These are phyloP conservation scores for Candida coquimbonensis DNA, from an alignment of 805 yeast species.

Conservation along the genomic window DNA sequence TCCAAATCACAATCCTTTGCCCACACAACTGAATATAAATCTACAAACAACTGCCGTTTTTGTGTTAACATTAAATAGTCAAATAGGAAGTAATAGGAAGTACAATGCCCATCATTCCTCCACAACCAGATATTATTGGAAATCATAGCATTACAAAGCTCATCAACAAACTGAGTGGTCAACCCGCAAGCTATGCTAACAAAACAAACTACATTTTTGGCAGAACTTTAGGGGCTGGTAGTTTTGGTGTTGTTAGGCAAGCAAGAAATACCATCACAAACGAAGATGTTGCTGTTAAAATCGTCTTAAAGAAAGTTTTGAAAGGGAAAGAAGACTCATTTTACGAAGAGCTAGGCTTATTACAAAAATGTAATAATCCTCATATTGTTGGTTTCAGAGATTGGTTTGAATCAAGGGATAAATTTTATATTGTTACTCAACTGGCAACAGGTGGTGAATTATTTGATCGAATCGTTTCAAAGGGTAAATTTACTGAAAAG, in stretches of 20 bases:
- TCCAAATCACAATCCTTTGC: too few relatives aligned
- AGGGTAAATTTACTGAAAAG: constrained; percentile 81
- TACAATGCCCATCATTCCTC: constrained; percentile 11
- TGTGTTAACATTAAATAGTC: background rate
- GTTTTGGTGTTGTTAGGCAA: constrained; percentile 85
- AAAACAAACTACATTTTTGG: constrained; percentile 72
- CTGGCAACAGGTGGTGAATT: constrained; percentile 95
- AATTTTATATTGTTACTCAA: constrained; percentile 89
- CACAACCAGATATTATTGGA: constrained; percentile 11
- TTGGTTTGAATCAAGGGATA: constrained; percentile 91
- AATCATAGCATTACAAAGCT: constrained; percentile 31
- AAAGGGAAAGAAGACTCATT: constrained; percentile 73
- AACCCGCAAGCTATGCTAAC: constrained; percentile 61
- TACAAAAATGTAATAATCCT: constrained; percentile 67
- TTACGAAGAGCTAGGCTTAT: constrained; percentile 66
- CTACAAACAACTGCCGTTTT: background rate
- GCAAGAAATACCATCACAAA: constrained; percentile 47
- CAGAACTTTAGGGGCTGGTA: constrained; percentile 86
- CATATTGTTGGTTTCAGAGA: constrained; percentile 86
- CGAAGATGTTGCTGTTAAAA: constrained; percentile 85
- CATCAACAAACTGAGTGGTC: constrained; percentile 57
- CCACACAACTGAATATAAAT: too few relatives aligned
- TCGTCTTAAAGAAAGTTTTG: constrained; percentile 77
- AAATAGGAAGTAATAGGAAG: background rate
- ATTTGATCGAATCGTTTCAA: constrained; percentile 74